Evolutionary conservation across 495 filamentous ascomycete genomes (phyloP).

Genomic region (Penicillium canescens): DNA sequence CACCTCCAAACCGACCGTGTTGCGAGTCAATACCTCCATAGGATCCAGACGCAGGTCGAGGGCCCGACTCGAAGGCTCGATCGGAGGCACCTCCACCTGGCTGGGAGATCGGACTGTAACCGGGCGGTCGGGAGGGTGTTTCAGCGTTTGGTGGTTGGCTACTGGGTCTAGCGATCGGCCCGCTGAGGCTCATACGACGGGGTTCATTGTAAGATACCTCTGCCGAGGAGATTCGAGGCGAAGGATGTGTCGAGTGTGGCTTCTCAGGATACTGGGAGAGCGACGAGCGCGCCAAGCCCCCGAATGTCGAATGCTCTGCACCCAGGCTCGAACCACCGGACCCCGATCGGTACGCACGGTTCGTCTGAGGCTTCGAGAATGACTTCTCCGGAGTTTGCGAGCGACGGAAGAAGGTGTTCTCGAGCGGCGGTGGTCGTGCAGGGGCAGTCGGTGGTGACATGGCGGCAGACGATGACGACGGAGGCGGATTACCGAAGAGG

Average conservation of each 20-base stretch:
- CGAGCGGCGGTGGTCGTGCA: constrained; percentile 46
- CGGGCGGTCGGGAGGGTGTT: constrained; percentile 27
- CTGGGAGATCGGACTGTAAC: constrained; percentile 43
- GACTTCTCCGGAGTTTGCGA: constrained; percentile 74
- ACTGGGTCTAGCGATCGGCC: constrained; percentile 40
- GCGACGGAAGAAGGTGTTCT: constrained; percentile 63
- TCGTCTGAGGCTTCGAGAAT: constrained; percentile 32
- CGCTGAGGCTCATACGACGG: constrained; percentile 43
- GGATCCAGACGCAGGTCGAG: constrained; percentile 20
- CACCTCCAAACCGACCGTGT: constrained; percentile 28
- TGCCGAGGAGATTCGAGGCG: constrained; percentile 39
- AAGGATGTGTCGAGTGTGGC: constrained; percentile 39
- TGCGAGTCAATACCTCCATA: constrained; percentile 35
- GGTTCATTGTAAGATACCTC: constrained; percentile 36
- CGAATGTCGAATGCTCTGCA: constrained; percentile 36
- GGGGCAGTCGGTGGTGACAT: constrained; percentile 50
- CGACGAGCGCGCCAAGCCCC: constrained; percentile 32
- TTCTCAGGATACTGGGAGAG: constrained; percentile 42
- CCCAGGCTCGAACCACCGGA: constrained; percentile 39
- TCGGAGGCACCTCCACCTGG: constrained; percentile 26
- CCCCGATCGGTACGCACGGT: constrained; percentile 43
- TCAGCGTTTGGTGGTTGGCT: constrained; percentile 48
- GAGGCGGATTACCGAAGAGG: constrained; percentile 31
- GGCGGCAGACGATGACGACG: constrained; percentile 34
- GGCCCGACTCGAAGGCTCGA: constrained; percentile 25